Evolutionary conservation across 1,139 yeast species (phyloP).

Genomic region (Diutina neorugosa): DNA sequence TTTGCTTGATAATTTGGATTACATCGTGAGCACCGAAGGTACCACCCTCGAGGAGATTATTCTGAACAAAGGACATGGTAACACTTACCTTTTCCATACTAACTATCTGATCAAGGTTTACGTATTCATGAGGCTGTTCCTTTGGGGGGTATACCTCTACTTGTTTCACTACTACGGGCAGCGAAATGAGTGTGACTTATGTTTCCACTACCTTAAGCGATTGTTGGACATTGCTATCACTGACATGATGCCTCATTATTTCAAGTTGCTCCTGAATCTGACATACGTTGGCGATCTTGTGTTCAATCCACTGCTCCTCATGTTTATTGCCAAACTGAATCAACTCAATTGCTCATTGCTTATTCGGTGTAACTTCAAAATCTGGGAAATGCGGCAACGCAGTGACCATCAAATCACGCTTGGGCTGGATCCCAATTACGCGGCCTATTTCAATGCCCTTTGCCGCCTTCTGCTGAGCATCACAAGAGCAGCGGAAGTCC

Average conservation of each 20-base stretch:
- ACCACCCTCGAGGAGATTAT: not conserved
- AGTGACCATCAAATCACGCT: conserved; percentile 6
- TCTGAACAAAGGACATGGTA: not conserved
- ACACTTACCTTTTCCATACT: not conserved
- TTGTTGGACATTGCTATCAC: conserved; percentile 13
- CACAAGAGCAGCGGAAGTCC: conserved; percentile 20
- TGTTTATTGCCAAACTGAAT: conserved; percentile 26
- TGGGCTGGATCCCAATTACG: conserved; percentile 7
- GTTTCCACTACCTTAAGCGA: conserved; percentile 19
- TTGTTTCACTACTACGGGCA: conserved; percentile 18
- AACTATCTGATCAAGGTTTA: conserved; percentile 11
- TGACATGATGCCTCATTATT: conserved; percentile 20
- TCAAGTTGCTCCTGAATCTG: conserved; percentile 18
- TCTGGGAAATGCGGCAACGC: conserved; percentile 7
- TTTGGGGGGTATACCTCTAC: conserved; percentile 16
- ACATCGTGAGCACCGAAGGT: not conserved
- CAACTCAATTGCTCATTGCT: conserved; percentile 21
- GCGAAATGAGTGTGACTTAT: conserved; percentile 10
- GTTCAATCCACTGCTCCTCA: conserved; percentile 29
- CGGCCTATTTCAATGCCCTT: conserved; percentile 11
- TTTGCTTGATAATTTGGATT: not conserved
- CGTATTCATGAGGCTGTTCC: conserved; percentile 19
- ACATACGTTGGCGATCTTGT: conserved; percentile 22
- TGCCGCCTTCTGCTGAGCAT: conserved; percentile 20
- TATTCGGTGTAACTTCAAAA: conserved; percentile 15